A percentile compares a stretch with the other conserved stretches of the same genome.
Conservation (phyloP, 2,329 filamentous ascomycete genomes). For the Fusarium musae region DNA sequence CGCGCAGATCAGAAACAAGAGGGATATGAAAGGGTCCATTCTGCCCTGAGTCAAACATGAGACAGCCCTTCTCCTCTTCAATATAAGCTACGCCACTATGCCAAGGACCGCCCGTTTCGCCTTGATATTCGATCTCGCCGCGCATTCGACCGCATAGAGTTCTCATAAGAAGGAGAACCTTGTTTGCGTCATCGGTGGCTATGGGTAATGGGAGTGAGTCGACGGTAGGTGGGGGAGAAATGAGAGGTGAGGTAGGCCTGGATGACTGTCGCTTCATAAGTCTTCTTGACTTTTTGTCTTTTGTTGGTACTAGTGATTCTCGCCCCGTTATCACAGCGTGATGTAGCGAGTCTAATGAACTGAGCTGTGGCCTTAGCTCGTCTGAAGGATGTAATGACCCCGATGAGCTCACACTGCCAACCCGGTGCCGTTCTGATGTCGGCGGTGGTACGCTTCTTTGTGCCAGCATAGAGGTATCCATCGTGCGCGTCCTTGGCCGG, state of each 20-base stretch:
- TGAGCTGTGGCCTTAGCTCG: conserved; percentile 56
- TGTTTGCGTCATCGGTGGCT: conserved; percentile 75
- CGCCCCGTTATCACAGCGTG: conserved; percentile 52
- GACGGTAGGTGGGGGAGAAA: conserved; percentile 65
- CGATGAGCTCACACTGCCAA: conserved; percentile 77
- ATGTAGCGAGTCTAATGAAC: conserved; percentile 55
- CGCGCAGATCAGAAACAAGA: conserved; percentile 78
- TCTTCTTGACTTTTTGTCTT: conserved; percentile 61
- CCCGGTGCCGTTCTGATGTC: conserved; percentile 67
- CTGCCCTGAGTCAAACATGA: conserved; percentile 79
- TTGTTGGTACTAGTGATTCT: conserved; percentile 50
- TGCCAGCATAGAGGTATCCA: conserved; percentile 65
- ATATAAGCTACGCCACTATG: conserved; percentile 79
- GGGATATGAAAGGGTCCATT: conserved; percentile 72
- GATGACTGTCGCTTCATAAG: conserved; percentile 66
- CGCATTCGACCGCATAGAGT: conserved; percentile 82
- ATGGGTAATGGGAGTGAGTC: conserved; percentile 70
- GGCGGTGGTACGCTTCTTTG: conserved; percentile 53
- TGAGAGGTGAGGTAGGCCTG: conserved; percentile 67
- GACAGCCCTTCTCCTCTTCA: conserved; percentile 77
- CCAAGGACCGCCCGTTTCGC: conserved; percentile 71
- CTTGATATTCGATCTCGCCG: conserved; percentile 79
- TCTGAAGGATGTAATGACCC: conserved; percentile 64
- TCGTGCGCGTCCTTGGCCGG: conserved; percentile 67
- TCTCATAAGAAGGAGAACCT: conserved; percentile 80